Evolutionary conservation across 208 protist species (phyloP).

Genomic region (Herpetomonas samuelpessoai): DNA sequence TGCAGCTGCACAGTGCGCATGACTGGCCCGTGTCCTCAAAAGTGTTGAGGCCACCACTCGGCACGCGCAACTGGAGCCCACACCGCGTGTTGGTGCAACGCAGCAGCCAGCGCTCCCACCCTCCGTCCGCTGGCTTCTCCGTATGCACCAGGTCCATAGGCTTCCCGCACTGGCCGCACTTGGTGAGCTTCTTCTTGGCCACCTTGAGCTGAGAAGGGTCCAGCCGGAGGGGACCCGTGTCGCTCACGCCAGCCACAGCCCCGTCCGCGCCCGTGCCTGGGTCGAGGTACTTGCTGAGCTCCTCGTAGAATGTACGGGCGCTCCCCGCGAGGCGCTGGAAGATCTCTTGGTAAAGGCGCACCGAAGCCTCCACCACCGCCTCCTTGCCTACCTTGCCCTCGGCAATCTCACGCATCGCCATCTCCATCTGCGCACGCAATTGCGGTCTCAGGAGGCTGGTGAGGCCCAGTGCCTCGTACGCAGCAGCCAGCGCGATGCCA

Average conservation of each 20-base stretch:
- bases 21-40: conserved; percentile 32
- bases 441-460: conserved; percentile 87
- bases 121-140: conserved; percentile 24
- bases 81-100: conserved; percentile 36
- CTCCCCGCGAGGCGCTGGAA: conserved; percentile 58
- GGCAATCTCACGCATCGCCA: conserved; percentile 88
- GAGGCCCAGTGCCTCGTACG: conserved; percentile 95
- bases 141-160: conserved; percentile 53
- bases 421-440: conserved; percentile 93
- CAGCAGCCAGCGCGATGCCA: conserved; percentile 94
- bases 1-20: conserved; percentile 72
- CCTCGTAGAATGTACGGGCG: conserved; percentile 41
- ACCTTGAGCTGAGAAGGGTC: conserved; percentile 11
- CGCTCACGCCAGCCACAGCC: neutral
- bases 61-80: conserved; percentile 43
- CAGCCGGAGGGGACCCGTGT: neutral
- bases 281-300: conserved; percentile 46
- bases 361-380: conserved; percentile 73
- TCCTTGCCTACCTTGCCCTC: conserved; percentile 69
- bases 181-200: conserved; percentile 19
- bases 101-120: conserved; percentile 38
- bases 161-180: conserved; percentile 47
- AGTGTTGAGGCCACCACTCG: conserved; percentile 46
- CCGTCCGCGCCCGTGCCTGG: conserved; percentile 1
- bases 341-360: conserved; percentile 77